Evolutionary conservation across 768 basidiomycete species (phyloP), one percentile per base, ranked within the genome.

Genomic region (Leccinum variicolor): DNA sequence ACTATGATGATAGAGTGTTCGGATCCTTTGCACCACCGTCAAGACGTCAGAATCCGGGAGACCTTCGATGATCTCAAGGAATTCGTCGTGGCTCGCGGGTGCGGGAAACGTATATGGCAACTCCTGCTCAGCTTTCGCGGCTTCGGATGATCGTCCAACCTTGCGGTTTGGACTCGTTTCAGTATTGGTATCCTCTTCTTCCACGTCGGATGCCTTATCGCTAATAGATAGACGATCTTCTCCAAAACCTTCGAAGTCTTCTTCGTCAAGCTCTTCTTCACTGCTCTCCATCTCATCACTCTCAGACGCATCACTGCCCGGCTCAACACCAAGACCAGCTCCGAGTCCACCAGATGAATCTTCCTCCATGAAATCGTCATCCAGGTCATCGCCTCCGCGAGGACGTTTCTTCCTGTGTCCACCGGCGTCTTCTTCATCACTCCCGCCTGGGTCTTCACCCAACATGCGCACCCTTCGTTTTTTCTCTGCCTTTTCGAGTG

Each of bases 81-180:
- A 90, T 57, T 96, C 93, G 48, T 92, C 90, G 64, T 98, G 94
- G 11, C 77, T 85, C 15, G 81, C 72, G 0, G 97, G 97, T 66
- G 94, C 96, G 45, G 90, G 81, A 72, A 98, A 98, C 1, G 92
- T 98, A 70, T 84, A 99, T 0, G 97, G 97, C 3, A 98, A 79
- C 56, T 93, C 92, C 53, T 83, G 80, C 10, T 41, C 8, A n/a
- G 67, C 66, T 43, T 64, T 66, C 2, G 68, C 59, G 29, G 58
- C 31, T 53, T 72, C 75, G 52, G 70, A 73, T 31, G 71, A 60
- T 64, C 73, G 72, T 15, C 60, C 60, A 59, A 75, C 74, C 57
- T 66, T 75, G 62, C 62, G 76, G 23, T 59, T 60, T 33, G 64
- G 46, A 28, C 64, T 73, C 21, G 81, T 75, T 31, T 78, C 75